Conservation (phyloP, 352 stramenopile genomes). For the Ophiocytium majus region DNA sequence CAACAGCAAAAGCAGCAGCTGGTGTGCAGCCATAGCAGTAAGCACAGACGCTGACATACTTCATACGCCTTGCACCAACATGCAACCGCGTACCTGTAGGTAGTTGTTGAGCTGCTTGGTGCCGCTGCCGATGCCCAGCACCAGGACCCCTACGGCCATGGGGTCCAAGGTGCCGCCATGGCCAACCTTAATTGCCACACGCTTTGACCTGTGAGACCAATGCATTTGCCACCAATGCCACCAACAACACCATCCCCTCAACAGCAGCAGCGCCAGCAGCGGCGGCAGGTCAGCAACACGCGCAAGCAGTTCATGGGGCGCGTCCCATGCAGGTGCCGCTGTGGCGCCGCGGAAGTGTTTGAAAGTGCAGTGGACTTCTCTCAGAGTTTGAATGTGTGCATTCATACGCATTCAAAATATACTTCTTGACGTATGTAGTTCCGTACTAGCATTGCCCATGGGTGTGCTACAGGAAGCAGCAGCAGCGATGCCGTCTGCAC, state of each 20-base stretch:
- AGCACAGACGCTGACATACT: no score
- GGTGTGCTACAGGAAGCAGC: no score
- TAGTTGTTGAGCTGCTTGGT: slow-evolving; percentile 67
- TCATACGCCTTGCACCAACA: no score
- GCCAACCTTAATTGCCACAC: slow-evolving; percentile 67
- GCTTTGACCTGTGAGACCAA: slow-evolving; percentile 19
- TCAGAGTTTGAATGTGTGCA: not conserved
- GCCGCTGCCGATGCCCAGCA: slow-evolving; percentile 69
- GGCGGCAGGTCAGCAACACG: no score
- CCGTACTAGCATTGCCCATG: no score
- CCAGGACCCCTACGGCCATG: slow-evolving; percentile 69
- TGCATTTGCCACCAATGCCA: not conserved
- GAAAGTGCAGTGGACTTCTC: not conserved
- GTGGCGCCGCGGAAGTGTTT: not conserved
- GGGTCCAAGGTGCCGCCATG: slow-evolving; percentile 78
- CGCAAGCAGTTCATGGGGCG: no score
- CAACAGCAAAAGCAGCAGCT: no score
- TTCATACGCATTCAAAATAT: no score
- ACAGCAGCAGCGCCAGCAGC: not conserved
- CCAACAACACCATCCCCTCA: not conserved
- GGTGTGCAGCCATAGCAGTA: no score
- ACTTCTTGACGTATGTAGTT: no score
- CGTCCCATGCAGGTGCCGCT: not conserved
- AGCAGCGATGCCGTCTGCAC: no score
- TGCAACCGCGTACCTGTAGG: slow-evolving; percentile 55